Conservation (phyloP, 495 filamentous ascomycete species). For the Staphylotrichum longicolle region DNA sequence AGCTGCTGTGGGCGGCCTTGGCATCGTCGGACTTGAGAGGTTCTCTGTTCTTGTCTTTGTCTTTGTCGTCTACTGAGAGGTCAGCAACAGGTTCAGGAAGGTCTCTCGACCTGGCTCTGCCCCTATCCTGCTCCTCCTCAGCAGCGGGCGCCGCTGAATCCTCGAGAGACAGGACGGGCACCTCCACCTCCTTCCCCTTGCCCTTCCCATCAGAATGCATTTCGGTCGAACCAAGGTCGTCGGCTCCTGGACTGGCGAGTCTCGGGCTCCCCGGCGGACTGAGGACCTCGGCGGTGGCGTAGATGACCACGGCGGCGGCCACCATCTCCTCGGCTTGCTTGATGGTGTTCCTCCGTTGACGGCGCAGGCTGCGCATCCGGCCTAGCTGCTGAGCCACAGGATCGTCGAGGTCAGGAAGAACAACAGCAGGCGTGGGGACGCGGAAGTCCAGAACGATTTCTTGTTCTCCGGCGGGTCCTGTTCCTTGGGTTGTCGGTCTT, state of each 20-base stretch:
- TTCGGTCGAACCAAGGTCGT: constrained; percentile 32
- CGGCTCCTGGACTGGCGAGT: constrained; percentile 28
- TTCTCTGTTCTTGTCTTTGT: constrained; percentile 39
- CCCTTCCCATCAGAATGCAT: constrained; percentile 36
- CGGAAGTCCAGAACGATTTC: constrained; percentile 38
- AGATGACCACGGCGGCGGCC: constrained; percentile 48
- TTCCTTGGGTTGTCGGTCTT: constrained; percentile 29
- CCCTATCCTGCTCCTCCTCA: constrained; percentile 25
- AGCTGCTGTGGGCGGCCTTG: constrained; percentile 24
- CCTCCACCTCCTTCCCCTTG: constrained; percentile 34
- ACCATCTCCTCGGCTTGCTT: constrained; percentile 46
- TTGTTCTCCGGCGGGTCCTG: constrained; percentile 22
- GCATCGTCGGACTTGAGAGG: constrained; percentile 33
- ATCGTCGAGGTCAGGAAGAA: constrained; percentile 45
- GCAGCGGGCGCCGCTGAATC: constrained; percentile 15
- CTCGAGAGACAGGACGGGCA: constrained; percentile 24
- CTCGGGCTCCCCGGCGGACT: constrained; percentile 39
- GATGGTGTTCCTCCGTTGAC: constrained; percentile 40
- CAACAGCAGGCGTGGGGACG: constrained; percentile 42
- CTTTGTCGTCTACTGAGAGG: constrained; percentile 48
- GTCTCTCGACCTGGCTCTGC: constrained; percentile 34
- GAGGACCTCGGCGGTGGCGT: constrained; percentile 43
- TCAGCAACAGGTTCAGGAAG: constrained; percentile 45
- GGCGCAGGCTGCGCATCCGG: constrained; percentile 40
- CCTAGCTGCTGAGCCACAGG: constrained; percentile 40